Evolutionary conservation across 1,139 yeast species (phyloP).

Genomic region (Scheffersomyces insectosa): DNA sequence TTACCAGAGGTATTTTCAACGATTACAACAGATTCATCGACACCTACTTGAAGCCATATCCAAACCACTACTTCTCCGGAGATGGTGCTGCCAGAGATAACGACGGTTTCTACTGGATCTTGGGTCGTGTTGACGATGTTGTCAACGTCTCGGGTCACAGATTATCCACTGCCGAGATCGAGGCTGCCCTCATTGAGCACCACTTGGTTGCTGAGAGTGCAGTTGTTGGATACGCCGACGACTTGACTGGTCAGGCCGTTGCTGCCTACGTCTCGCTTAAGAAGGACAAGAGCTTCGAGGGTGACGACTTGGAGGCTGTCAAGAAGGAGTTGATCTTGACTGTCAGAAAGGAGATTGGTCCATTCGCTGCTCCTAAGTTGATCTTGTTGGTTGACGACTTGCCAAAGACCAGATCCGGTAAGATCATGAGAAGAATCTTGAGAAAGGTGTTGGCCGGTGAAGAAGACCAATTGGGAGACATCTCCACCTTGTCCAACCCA

Average conservation of each 20-base stretch:
- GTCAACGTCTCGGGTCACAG: slow-evolving; percentile 82
- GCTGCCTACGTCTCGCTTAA: slow-evolving; percentile 78
- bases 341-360: slow-evolving; percentile 79
- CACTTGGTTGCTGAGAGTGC: slow-evolving; percentile 73
- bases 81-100: slow-evolving; percentile 81
- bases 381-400: slow-evolving; percentile 72
- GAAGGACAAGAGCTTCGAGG: slow-evolving; percentile 32
- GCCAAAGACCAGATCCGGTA: slow-evolving; percentile 84
- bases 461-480: slow-evolving; percentile 77
- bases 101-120: slow-evolving; percentile 78
- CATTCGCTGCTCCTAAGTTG: slow-evolving; percentile 79
- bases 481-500: slow-evolving; percentile 76
- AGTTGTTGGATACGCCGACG: slow-evolving; percentile 80
- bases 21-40: slow-evolving; percentile 69
- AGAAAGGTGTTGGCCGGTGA: slow-evolving; percentile 78
- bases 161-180: slow-evolving; percentile 79
- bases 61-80: slow-evolving; percentile 72
- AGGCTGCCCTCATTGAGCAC: slow-evolving; percentile 75
- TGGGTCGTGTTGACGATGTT: slow-evolving; percentile 82
- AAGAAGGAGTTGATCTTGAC: slow-evolving; percentile 71
- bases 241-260: slow-evolving; percentile 80
- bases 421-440: slow-evolving; percentile 80
- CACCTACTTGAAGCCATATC: slow-evolving; percentile 70
- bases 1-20: slow-evolving; percentile 73
- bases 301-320: slow-evolving; percentile 52